A percentile compares a stretch with the other conserved stretches of the same genome.
These are phyloP conservation scores for Scutellaria baicalensis DNA, from an alignment of 257 asterid genomes.

Conservation along the genomic window DNA sequence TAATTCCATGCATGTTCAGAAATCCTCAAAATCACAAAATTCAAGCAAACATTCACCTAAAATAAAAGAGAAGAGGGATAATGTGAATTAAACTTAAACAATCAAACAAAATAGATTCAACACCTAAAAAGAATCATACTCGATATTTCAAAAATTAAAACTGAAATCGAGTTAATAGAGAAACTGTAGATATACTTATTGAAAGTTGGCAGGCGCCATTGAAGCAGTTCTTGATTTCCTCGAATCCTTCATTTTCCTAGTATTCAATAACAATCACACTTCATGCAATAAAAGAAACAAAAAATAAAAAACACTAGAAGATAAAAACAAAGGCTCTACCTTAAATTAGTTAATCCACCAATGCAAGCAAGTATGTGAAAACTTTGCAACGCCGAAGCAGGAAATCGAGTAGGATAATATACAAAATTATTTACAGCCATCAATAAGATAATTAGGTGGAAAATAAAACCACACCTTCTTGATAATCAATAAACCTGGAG, in stretches of 20 bases:
- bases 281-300: too few relatives aligned
- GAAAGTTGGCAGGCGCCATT: background rate
- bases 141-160: background rate
- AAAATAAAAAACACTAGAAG: too few relatives aligned
- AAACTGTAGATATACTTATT: constrained; percentile 8
- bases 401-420: too few relatives aligned
- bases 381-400: too few relatives aligned
- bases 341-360: too few relatives aligned
- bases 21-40: background rate
- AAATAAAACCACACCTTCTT: too few relatives aligned
- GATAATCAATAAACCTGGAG: too few relatives aligned
- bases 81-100: too few relatives aligned
- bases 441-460: too few relatives aligned
- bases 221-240: background rate
- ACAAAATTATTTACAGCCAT: too few relatives aligned
- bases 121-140: background rate
- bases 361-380: too few relatives aligned
- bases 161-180: background rate
- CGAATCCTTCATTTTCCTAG: background rate
- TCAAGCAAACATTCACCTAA: background rate
- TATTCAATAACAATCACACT: background rate
- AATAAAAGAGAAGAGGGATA: background rate
- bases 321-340: too few relatives aligned
- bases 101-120: background rate
- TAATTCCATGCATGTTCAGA: background rate